phyloP scores from a whole-genome alignment of 2,329 filamentous ascomycete genomes.

The Chalara sp. region DNA sequence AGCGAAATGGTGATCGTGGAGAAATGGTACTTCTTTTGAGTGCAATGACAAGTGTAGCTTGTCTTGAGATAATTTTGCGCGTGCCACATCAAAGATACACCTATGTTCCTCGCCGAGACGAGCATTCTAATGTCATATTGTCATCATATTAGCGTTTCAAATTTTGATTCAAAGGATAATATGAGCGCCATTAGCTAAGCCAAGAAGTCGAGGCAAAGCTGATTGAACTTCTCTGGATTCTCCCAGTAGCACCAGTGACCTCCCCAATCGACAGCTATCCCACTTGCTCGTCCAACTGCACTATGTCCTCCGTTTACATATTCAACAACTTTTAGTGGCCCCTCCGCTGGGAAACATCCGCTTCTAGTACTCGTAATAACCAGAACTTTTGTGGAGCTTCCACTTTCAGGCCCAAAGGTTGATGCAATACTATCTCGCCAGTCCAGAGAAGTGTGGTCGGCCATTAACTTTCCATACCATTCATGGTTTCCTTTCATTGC shows the following conservation, averaged over 20 bases:
- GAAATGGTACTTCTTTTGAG: too few relatives aligned
- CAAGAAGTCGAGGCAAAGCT: conserved; percentile 19
- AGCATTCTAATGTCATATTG: too few relatives aligned
- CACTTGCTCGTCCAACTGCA: conserved; percentile 11
- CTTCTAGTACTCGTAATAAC: conserved; percentile 25
- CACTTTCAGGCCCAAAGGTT: conserved; percentile 16
- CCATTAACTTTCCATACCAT: conserved; percentile 27
- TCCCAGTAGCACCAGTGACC: conserved; percentile 30
- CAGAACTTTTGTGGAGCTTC: conserved; percentile 18
- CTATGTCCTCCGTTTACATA: conserved; percentile 16
- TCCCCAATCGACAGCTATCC: conserved; percentile 23
- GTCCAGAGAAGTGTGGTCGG: conserved; percentile 26
- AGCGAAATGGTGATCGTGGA: too few relatives aligned
- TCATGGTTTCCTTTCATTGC: conserved; percentile 22
- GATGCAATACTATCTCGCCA: conserved; percentile 22
- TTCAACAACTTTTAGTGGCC: conserved; percentile 23
- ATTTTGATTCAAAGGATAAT: background rate
- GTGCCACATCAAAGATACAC: too few relatives aligned
- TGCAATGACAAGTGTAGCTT: too few relatives aligned
- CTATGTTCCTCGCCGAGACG: too few relatives aligned
- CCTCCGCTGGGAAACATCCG: conserved; percentile 26
- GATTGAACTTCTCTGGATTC: conserved; percentile 20
- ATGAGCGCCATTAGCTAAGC: background rate
- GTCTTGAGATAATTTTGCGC: too few relatives aligned
- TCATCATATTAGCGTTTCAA: too few relatives aligned